Evolutionary conservation across 768 basidiomycete species (phyloP), one percentile per base, ranked within the genome.

Genomic region (Tylopilus sp.): DNA sequence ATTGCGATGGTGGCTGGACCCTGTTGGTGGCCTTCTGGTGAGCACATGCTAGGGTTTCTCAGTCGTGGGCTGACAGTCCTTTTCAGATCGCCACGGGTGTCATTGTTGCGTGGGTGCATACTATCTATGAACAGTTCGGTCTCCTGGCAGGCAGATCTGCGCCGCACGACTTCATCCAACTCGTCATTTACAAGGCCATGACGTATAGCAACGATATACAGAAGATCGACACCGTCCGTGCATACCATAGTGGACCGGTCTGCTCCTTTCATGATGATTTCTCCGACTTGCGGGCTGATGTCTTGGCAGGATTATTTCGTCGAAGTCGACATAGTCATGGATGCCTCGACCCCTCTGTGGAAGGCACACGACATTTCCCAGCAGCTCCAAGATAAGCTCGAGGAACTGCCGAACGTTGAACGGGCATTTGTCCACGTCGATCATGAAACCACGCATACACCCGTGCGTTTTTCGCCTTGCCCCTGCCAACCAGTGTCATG

Each of bases 381-480:
- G 69, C 78, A 86, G 56, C 71, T 93, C 17, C 91, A 93, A 64
- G 92, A 93, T 65, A 91, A 88, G 72, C 84, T 97, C 43, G 94
- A 97, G 66, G 80, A 83, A 16, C 74, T 97, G 34, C 92, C 93
- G 3, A 88, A 91, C 62, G 94, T 97, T 38, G 93, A 90, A 57
- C 77, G 94, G 33, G 94, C 94, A 33, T 97, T 95, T 68, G 92
- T 97, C 24, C 94, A 97, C 65, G 91, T 96, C 53, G 94, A 97
- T 71, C 87, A 96, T 63, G 94, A 96, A 72, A 87, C 88, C 6
- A 87, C 85, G n/a, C 93, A 95, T 71, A 63, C 74, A 16, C 84
- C 84, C 12, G 84, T 85, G 51, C 42, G 77, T 62, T 28, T 50
- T 2, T 41, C 24, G 31, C 21, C 28, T 21, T 30, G 57, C 22